Evolutionary conservation across 495 filamentous ascomycete species (phyloP).

Genomic region (Lineolata rhizophorae): DNA sequence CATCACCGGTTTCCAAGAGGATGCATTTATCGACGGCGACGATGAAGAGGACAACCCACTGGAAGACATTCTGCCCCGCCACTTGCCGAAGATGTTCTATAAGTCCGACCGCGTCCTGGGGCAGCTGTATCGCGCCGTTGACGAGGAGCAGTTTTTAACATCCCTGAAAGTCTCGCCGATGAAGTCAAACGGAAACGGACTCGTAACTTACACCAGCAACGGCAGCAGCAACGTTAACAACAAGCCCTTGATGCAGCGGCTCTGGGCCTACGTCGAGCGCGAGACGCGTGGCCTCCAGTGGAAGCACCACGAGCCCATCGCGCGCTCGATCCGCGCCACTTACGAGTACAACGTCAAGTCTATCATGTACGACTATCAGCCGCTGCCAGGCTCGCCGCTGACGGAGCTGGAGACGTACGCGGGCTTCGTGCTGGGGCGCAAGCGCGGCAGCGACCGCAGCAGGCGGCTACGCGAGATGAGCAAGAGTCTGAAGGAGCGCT

Average conservation of each 20-base stretch:
- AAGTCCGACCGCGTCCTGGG: slow-evolving; percentile 47
- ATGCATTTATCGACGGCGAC: slow-evolving; percentile 18
- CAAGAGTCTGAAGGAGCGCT: slow-evolving; percentile 37
- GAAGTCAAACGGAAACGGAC: not conserved
- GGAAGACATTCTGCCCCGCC: slow-evolving; percentile 10
- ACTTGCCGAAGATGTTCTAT: slow-evolving; percentile 32
- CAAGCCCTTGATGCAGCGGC: slow-evolving; percentile 14
- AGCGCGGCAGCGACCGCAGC: slow-evolving; percentile 25
- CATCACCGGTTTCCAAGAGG: not conserved
- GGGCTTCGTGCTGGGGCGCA: slow-evolving; percentile 46
- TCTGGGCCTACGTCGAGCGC: slow-evolving; percentile 25
- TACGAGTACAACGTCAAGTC: slow-evolving; percentile 41
- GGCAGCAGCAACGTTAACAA: not conserved
- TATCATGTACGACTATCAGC: slow-evolving; percentile 33
- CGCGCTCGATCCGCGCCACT: slow-evolving; percentile 26
- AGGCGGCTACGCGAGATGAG: slow-evolving; percentile 41
- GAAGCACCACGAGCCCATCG: slow-evolving; percentile 19
- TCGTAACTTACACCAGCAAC: too few species aligned
- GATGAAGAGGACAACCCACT: slow-evolving; percentile 32
- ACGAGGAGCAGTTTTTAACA: slow-evolving; percentile 45
- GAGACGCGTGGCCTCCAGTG: slow-evolving; percentile 23
- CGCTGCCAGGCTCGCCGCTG: slow-evolving; percentile 32
- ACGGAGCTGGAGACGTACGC: slow-evolving; percentile 58
- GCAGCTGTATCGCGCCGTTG: slow-evolving; percentile 46
- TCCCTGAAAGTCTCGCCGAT: too few species aligned